phyloP scores from a whole-genome alignment of 192 early-diverging fungal species.

The Coemansia sp. region DNA sequence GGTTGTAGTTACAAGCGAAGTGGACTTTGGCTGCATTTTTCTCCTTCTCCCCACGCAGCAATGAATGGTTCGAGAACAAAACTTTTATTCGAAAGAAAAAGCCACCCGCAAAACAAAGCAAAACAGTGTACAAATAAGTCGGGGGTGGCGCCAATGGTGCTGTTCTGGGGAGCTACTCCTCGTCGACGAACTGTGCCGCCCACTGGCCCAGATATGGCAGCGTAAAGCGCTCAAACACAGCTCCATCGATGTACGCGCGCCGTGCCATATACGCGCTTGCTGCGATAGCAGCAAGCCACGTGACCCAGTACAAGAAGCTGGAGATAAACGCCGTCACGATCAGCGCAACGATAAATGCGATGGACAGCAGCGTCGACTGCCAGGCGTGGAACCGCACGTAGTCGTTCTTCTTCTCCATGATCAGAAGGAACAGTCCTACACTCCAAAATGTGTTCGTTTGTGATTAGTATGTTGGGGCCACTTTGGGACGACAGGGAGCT shows the following conservation, averaged over 20 bases:
- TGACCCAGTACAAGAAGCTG: constrained; percentile 44
- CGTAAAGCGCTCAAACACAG: constrained; percentile 69
- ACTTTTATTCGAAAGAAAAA: not conserved
- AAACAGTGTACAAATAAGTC: not conserved
- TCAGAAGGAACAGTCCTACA: constrained; percentile 69
- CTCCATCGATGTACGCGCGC: constrained; percentile 70
- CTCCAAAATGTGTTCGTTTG: no score
- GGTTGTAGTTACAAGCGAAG: no score
- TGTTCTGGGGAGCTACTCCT: constrained; percentile 49
- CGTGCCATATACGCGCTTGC: constrained; percentile 51
- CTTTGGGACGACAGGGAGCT: not conserved
- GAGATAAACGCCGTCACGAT: constrained; percentile 46
- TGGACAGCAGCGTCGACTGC: constrained; percentile 55
- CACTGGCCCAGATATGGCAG: constrained; percentile 69
- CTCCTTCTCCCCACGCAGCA: no score
- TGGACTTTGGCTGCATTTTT: no score
- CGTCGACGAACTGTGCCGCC: constrained; percentile 70
- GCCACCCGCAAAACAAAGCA: not conserved
- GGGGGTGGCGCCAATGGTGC: no score
- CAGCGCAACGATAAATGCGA: constrained; percentile 24
- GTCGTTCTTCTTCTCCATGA: constrained; percentile 76
- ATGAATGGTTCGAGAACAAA: no score
- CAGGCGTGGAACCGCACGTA: constrained; percentile 61
- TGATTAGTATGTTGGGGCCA: no score
- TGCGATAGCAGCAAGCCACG: constrained; percentile 18